Conservation (phyloP, 2,329 filamentous ascomycete species). For the Aspergillus sojae region DNA sequence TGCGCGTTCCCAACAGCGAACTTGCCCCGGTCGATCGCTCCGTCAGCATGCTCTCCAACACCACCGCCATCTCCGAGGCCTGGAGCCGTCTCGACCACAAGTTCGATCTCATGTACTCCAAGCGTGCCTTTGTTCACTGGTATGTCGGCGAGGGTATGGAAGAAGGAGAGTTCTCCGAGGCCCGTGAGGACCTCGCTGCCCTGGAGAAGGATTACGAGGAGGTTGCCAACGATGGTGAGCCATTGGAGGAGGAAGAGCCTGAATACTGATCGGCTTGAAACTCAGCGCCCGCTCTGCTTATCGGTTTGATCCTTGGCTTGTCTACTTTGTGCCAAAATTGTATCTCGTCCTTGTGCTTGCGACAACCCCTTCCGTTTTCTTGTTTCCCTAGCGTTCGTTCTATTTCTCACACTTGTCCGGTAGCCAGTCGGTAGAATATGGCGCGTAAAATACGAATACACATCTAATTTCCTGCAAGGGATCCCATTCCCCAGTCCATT, state of each 20-base stretch:
- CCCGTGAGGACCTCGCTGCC: slow-evolving; percentile 81
- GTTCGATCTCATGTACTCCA: slow-evolving; percentile 71
- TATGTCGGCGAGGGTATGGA: slow-evolving; percentile 90
- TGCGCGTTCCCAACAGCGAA: slow-evolving; percentile 55
- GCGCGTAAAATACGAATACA: slow-evolving; percentile 14
- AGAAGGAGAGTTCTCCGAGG: slow-evolving; percentile 86
- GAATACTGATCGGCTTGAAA: slow-evolving; percentile 34
- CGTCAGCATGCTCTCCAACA: slow-evolving; percentile 68
- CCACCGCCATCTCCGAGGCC: slow-evolving; percentile 67
- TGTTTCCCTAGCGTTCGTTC: slow-evolving; percentile 24
- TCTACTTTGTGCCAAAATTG: slow-evolving; percentile 18
- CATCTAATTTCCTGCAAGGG: slow-evolving; percentile 3
- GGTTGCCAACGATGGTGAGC: slow-evolving; percentile 71
- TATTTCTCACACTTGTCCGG: slow-evolving; percentile 4
- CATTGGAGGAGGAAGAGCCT: slow-evolving; percentile 60
- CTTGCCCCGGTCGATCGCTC: slow-evolving; percentile 57
- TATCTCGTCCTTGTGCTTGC: slow-evolving; percentile 19
- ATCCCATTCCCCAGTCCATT: not conserved
- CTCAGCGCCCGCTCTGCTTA: slow-evolving; percentile 4
- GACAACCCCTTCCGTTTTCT: slow-evolving; percentile 29
- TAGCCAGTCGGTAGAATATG: slow-evolving; percentile 12
- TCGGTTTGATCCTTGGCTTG: slow-evolving; percentile 22
- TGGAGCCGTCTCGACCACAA: slow-evolving; percentile 68
- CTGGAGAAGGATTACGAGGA: slow-evolving; percentile 87
- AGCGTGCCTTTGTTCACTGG: slow-evolving; percentile 72